Base-by-base conservation (phyloP, 495 filamentous ascomycete genomes). In the Podospora conica region DNA sequence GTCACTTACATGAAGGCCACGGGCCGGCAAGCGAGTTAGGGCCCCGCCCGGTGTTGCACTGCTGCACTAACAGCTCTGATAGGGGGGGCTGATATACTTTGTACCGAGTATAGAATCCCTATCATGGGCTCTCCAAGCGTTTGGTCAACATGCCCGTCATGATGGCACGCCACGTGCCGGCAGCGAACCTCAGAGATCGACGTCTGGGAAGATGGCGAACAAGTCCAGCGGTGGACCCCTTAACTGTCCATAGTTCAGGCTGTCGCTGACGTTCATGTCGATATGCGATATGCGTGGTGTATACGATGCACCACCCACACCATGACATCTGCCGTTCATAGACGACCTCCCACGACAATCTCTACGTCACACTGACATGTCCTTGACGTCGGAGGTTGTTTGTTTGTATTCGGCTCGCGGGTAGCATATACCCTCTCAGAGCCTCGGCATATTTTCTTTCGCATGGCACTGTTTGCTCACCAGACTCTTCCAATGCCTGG, bases 91-190 rank as follows among this genome's bases (percentile, higher is more conserved):
- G 18, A 2, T 11, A n/a, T n/a, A n/a, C 15, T 1, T n/a, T n/a
- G 40, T 48, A n/a, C 40, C 40, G 15, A 48, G 15, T 8, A 48
- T 48, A 48, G 29, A 31, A n/a, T 27, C 25, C 25, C 25, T 6
- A 27, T 6, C 25, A 27, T 48, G 12, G 53, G 29, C 22, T 62
- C 20, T 24, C 58, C 28, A 15, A 29, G 28, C 58, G 58, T 21
- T 60, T 25, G 40, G 29, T 40, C 33, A 18, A 18, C 22, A 48
- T 54, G 48, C 54, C 48, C 40, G 54, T 54, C 53, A 29, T 27
- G 53, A 63, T 63, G 61, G 48, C 61, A 63, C 53, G 61, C 54
- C 61, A 63, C 61, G 61, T 63, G 61, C 48, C 31, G 40, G 20
- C 22, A 55, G 23, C 24, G 20, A 53, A 12, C 53, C 24, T 54